A percentile compares a stretch with the other conserved stretches of the same genome.
Conservation (phyloP, 2,329 filamentous ascomycete species). For the Colletotrichum siamense region DNA sequence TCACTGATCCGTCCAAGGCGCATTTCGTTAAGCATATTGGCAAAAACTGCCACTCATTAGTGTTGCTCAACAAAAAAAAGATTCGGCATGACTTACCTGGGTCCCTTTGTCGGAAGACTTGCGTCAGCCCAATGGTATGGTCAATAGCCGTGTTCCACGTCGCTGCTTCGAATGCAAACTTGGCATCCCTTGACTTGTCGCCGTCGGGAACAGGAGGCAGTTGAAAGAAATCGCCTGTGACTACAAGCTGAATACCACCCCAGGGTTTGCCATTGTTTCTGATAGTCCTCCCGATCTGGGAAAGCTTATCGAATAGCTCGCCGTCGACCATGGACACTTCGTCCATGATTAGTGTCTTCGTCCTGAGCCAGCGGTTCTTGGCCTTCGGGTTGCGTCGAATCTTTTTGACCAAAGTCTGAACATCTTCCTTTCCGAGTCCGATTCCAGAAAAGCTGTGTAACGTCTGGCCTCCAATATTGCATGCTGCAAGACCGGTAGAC, state of each 20-base stretch:
- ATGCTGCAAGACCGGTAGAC: constrained; percentile 93
- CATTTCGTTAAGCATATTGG: constrained; percentile 97
- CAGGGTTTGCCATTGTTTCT: constrained; percentile 92
- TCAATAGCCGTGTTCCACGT: constrained; percentile 94
- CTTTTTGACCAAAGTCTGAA: constrained; percentile 83
- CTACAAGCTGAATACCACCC: constrained; percentile 93
- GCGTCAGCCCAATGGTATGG: constrained; percentile 92
- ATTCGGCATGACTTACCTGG: constrained; percentile 51
- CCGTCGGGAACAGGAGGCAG: constrained; percentile 89
- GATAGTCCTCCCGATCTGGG: constrained; percentile 82
- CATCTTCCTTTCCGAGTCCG: constrained; percentile 89
- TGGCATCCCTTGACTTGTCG: constrained; percentile 68
- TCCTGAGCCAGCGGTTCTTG: constrained; percentile 85
- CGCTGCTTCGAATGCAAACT: constrained; percentile 90
- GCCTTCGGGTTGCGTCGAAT: constrained; percentile 88
- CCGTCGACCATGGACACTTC: constrained; percentile 99
- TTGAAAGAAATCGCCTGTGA: constrained; percentile 98
- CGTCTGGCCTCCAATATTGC: constrained; percentile 95
- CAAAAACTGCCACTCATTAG: constrained; percentile 67
- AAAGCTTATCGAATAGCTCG: constrained; percentile 95
- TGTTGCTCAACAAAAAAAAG: neutral
- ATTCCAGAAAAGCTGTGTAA: constrained; percentile 97
- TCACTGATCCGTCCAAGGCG: constrained; percentile 81
- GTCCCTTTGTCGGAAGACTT: constrained; percentile 96
- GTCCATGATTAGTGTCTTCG: constrained; percentile 88